Evolutionary conservation across 805 yeast genomes (phyloP).

Genomic region (Metschnikowia gelsemii): DNA sequence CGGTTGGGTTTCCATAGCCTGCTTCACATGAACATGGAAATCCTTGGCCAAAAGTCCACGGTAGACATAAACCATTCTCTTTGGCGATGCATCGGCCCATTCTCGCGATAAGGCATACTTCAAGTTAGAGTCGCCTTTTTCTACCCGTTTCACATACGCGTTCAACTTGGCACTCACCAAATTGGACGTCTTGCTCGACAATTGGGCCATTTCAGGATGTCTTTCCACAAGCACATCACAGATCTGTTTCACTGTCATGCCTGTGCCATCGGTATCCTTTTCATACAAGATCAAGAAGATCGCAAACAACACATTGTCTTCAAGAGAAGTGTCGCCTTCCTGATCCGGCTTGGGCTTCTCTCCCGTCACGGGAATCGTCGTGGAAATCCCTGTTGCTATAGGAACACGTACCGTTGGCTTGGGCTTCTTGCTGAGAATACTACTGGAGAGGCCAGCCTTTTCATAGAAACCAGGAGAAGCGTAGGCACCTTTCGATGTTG

Average conservation of each 20-base stretch:
- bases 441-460: constrained; percentile 11
- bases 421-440: constrained; percentile 26
- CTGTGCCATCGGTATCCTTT: constrained; percentile 64
- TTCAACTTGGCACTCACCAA: constrained; percentile 78
- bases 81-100: constrained; percentile 90
- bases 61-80: constrained; percentile 84
- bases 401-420: constrained; percentile 47
- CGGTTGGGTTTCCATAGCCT: constrained; percentile 53
- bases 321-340: constrained; percentile 57
- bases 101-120: constrained; percentile 77
- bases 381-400: constrained; percentile 70
- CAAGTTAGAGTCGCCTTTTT: constrained; percentile 73
- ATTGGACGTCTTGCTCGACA: constrained; percentile 78
- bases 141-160: constrained; percentile 82
- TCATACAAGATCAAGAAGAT: constrained; percentile 72
- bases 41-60: constrained; percentile 77
- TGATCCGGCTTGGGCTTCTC: constrained; percentile 65
- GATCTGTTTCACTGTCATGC: constrained; percentile 88
- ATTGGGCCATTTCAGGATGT: constrained; percentile 81
- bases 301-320: constrained; percentile 73
- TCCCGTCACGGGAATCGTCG: constrained; percentile 79
- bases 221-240: constrained; percentile 72
- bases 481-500: not conserved
- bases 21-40: constrained; percentile 68
- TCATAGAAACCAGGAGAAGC: constrained; percentile 2